These are phyloP conservation scores for Escovopsis sp. DNA, from an alignment of 2,329 filamentous ascomycete genomes.

Conservation along the genomic window DNA sequence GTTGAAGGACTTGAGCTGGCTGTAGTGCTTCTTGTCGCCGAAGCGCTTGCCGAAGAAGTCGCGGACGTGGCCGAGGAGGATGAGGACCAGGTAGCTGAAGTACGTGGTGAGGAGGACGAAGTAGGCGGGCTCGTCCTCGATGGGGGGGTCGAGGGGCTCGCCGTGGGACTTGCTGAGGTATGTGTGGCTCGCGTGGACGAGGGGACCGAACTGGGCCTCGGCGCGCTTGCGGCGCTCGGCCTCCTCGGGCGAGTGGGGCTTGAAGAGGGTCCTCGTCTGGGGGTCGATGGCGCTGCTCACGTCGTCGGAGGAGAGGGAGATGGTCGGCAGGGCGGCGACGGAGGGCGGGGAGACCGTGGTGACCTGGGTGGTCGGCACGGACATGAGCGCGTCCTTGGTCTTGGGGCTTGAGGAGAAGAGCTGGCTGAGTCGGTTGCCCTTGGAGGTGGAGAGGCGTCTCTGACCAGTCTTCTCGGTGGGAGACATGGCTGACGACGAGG, in stretches of 20 bases:
- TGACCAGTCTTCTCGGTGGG: slow-evolving; percentile 34
- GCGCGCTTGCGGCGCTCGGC: slow-evolving; percentile 57
- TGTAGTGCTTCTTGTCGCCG: slow-evolving; percentile 66
- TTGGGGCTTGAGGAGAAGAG: slow-evolving; percentile 74
- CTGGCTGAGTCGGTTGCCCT: slow-evolving; percentile 62
- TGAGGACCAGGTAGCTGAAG: slow-evolving; percentile 92
- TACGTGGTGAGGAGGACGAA: slow-evolving; percentile 96
- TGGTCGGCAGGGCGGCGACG: slow-evolving; percentile 64
- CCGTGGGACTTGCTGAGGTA: slow-evolving; percentile 84
- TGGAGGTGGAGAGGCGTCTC: slow-evolving; percentile 46
- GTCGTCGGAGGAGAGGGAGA: slow-evolving; percentile 62
- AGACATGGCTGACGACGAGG: slow-evolving; percentile 32
- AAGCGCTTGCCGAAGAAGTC: slow-evolving; percentile 98
- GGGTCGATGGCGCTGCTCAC: slow-evolving; percentile 57
- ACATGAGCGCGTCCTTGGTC: slow-evolving; percentile 52
- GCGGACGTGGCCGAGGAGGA: slow-evolving; percentile 85
- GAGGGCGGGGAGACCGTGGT: slow-evolving; percentile 55
- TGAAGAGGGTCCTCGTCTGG: slow-evolving; percentile 65
- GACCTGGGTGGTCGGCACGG: slow-evolving; percentile 38
- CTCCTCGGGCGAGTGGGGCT: slow-evolving; percentile 76
- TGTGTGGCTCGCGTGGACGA: slow-evolving; percentile 64
- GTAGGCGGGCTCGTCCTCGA: slow-evolving; percentile 92
- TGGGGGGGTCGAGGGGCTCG: slow-evolving; percentile 60
- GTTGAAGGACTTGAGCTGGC: slow-evolving; percentile 64
- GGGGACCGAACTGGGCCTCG: slow-evolving; percentile 83